phyloP scores from a whole-genome alignment of 2,329 filamentous ascomycete genomes.

The Exophiala viscosa region DNA sequence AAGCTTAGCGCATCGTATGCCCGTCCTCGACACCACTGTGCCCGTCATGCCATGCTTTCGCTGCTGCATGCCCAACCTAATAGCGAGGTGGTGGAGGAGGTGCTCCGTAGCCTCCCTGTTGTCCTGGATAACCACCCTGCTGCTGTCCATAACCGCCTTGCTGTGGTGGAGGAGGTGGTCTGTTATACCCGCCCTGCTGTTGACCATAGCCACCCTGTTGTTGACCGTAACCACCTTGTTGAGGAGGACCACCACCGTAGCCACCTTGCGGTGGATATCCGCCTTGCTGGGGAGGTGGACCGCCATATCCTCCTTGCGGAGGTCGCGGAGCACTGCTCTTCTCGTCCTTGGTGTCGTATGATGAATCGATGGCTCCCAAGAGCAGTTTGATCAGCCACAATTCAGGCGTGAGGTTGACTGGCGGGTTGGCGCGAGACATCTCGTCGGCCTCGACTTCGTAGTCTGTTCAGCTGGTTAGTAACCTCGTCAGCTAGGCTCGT shows the following conservation, averaged over 20 bases:
- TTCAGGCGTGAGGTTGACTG: constrained; percentile 61
- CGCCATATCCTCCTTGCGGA: constrained; percentile 21
- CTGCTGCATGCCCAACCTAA: background rate
- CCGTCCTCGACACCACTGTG: no score
- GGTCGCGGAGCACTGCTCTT: constrained; percentile 42
- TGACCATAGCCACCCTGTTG: constrained; percentile 31
- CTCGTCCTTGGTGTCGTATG: constrained; percentile 64
- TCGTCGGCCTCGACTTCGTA: constrained; percentile 66
- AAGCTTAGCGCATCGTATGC: no score
- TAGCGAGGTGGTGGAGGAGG: background rate
- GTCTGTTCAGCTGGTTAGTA: constrained; percentile 41
- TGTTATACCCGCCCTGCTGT: constrained; percentile 21
- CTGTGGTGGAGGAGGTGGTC: constrained; percentile 15
- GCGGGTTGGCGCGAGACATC: constrained; percentile 59
- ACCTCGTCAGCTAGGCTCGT: background rate
- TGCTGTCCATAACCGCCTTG: background rate
- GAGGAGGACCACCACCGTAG: constrained; percentile 17
- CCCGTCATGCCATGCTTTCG: background rate
- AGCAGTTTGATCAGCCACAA: constrained; percentile 66
- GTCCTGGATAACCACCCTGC: background rate
- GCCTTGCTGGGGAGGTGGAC: constrained; percentile 31
- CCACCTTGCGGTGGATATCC: constrained; percentile 19
- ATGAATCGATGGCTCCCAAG: constrained; percentile 63
- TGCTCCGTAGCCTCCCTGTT: background rate
- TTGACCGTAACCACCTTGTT: constrained; percentile 27